A percentile compares a stretch with the other conserved stretches of the same genome.
These are phyloP conservation scores for Linaria vulgaris DNA, from an alignment of 257 asterid genomes.

Conservation along the genomic window DNA sequence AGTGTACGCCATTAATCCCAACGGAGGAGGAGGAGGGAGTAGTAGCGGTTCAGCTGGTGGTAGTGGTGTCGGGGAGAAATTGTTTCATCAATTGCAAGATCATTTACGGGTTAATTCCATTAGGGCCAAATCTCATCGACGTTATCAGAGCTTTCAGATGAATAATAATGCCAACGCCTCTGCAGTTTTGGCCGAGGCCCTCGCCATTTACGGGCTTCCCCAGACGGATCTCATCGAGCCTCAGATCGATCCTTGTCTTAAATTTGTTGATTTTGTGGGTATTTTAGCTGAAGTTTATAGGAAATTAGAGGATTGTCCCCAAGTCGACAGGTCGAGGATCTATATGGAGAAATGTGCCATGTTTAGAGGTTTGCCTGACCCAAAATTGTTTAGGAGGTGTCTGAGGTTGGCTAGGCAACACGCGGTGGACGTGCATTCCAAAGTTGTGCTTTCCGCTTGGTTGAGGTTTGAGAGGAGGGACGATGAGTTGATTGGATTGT, in stretches of 20 bases:
- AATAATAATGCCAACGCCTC: conserved; percentile 41
- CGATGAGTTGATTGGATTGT: conserved; percentile 77
- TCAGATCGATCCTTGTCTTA: conserved; percentile 67
- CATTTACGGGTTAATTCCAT: conserved; percentile 66
- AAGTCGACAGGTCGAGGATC: conserved; percentile 51
- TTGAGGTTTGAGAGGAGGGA: conserved; percentile 88
- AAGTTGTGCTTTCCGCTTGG: conserved; percentile 93
- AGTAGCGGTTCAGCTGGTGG: conserved; percentile 50
- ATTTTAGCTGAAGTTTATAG: conserved; percentile 60
- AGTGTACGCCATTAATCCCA: conserved; percentile 50
- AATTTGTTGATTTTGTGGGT: conserved; percentile 65
- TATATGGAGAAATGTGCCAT: conserved; percentile 80
- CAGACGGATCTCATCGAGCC: conserved; percentile 77
- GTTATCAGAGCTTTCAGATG: conserved; percentile 37
- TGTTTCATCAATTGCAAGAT: conserved; percentile 70
- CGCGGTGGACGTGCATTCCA: conserved; percentile 84
- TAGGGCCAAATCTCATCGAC: conserved; percentile 62
- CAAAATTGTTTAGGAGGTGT: conserved; percentile 80
- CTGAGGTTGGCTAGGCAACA: conserved; percentile 78
- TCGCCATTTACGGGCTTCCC: conserved; percentile 76
- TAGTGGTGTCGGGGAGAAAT: conserved; percentile 62
- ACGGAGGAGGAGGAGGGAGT: conserved; percentile 25
- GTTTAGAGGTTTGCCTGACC: conserved; percentile 72
- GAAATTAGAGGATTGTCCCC: conserved; percentile 54
- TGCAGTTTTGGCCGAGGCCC: conserved; percentile 48